Evolutionary conservation across 352 stramenopile species (phyloP).

Genomic region (Thraustochytrium aureum): DNA sequence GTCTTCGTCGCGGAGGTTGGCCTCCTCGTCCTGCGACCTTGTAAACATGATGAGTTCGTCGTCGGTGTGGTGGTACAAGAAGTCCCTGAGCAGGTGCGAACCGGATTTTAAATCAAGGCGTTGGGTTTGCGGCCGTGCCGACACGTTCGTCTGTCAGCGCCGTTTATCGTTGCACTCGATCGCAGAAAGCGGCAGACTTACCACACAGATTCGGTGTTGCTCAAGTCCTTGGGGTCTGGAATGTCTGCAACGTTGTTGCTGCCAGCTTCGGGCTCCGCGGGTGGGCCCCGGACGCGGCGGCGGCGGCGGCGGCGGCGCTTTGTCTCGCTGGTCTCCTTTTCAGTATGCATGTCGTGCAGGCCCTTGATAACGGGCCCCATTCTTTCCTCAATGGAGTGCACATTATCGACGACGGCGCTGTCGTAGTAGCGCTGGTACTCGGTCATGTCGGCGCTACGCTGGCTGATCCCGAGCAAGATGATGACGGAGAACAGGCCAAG

Average conservation of each 20-base stretch:
- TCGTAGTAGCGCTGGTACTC: conserved; percentile 7
- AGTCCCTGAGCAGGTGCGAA: no score
- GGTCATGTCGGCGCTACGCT: background rate
- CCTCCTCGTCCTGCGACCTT: conserved; percentile 20
- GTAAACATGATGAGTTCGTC: conserved; percentile 30
- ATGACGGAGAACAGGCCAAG: conserved; percentile 6
- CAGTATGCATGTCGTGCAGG: background rate
- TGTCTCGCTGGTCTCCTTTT: background rate
- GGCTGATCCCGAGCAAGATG: background rate
- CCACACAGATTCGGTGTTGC: conserved; percentile 30
- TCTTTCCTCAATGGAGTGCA: background rate
- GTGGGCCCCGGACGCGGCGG: background rate
- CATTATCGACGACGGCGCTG: background rate
- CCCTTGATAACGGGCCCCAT: conserved; percentile 2
- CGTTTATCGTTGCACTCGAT: no score
- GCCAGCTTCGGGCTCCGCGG: background rate
- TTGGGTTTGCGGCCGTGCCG: no score
- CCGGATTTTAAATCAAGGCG: no score
- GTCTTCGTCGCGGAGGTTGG: background rate
- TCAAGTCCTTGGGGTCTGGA: conserved; percentile 4
- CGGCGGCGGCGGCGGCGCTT: background rate
- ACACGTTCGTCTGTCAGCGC: no score
- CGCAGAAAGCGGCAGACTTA: background rate
- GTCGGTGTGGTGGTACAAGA: conserved; percentile 47
- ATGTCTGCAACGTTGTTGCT: background rate